Base-by-base conservation (phyloP, 768 basidiomycete genomes). In the Lactarius sp. region DNA sequence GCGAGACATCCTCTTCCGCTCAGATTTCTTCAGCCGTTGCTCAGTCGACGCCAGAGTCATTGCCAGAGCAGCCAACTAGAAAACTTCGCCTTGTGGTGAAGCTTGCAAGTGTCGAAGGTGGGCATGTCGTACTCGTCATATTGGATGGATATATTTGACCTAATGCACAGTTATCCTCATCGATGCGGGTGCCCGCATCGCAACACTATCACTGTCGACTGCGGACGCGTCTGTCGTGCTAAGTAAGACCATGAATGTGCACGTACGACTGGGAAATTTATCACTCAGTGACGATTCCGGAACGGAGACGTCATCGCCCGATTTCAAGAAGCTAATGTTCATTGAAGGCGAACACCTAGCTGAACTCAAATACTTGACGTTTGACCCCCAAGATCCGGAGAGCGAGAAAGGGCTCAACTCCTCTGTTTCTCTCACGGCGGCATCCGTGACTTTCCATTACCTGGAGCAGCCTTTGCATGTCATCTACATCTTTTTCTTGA, bases 311-410 rank as follows among this genome's bases (percentile, higher is more conserved):
- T 79, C 84, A 44, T 77, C 81, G 22, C 79, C 83, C 4, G 83
- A 85, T 54, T 95, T 95, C 77, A 89, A 90, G 71, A 83, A 92
- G 68, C 81, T 98, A 4, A 76, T 98, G 61, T 91, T 93, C 37
- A 98, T 98, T 61, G 92, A 98, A 70, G 97, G 95, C 53, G 84
- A 91, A 70, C 88, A 98, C 70, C 86, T 99, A 46, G 95, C 94
- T 18, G 90, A 96, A 73, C 92, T 99, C 78, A 83, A 81, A 59
- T 99, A 98, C 75, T 88, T 95, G 73, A 98, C 93, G 0, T 94
- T 84, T 74, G 90, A 95, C 72, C 83, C 91, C 2, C 73, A 77
- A 36, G 88, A 83, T 61, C 69, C 83, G 59, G 83, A 87, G 49
- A 76, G 79, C 4, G 88, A 90, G 73, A 77, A 81, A 14, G 92